Evolutionary conservation across 768 basidiomycete species (phyloP).

Genomic region (Podaxis sp.): DNA sequence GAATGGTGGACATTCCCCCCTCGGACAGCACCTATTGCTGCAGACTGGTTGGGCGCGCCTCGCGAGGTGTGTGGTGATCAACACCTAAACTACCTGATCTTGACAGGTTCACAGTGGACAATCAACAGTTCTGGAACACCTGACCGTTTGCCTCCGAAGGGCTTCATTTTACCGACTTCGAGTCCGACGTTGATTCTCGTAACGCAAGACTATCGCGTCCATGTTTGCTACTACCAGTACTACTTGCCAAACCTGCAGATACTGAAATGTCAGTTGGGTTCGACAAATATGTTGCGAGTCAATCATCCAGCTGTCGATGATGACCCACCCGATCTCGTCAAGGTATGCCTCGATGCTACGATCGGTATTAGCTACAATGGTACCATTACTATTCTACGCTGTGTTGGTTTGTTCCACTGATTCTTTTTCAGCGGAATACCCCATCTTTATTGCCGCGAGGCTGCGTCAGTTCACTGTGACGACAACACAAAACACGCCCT

Average conservation of each 20-base stretch:
- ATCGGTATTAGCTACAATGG: slow-evolving; percentile 52
- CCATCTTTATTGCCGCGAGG: slow-evolving; percentile 64
- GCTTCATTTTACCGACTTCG: slow-evolving; percentile 54
- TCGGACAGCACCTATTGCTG: slow-evolving; percentile 59
- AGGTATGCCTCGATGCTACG: slow-evolving; percentile 54
- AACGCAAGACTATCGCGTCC: slow-evolving; percentile 59
- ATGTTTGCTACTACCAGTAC: slow-evolving; percentile 54
- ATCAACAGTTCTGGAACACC: slow-evolving; percentile 41
- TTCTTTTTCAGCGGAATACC: slow-evolving; percentile 39
- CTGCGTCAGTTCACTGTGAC: slow-evolving; percentile 53
- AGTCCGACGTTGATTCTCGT: slow-evolving; percentile 61
- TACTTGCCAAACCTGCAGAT: slow-evolving; percentile 43
- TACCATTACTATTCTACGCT: slow-evolving; percentile 22
- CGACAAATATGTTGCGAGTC: slow-evolving; percentile 37
- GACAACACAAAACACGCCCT: slow-evolving; percentile 24
- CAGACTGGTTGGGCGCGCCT: slow-evolving; percentile 57
- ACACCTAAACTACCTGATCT: slow-evolving; percentile 8
- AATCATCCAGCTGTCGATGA: slow-evolving; percentile 29
- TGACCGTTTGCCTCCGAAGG: slow-evolving; percentile 56
- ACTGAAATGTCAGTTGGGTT: slow-evolving; percentile 48
- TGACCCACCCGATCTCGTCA: slow-evolving; percentile 13
- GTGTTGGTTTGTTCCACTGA: background rate
- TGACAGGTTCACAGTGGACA: slow-evolving; percentile 47
- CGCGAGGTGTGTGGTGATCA: slow-evolving; percentile 50
- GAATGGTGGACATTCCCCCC: slow-evolving; percentile 55